Evolutionary conservation across 345 rosid genomes (phyloP).

Genomic region (Ceriops zippeliana): DNA sequence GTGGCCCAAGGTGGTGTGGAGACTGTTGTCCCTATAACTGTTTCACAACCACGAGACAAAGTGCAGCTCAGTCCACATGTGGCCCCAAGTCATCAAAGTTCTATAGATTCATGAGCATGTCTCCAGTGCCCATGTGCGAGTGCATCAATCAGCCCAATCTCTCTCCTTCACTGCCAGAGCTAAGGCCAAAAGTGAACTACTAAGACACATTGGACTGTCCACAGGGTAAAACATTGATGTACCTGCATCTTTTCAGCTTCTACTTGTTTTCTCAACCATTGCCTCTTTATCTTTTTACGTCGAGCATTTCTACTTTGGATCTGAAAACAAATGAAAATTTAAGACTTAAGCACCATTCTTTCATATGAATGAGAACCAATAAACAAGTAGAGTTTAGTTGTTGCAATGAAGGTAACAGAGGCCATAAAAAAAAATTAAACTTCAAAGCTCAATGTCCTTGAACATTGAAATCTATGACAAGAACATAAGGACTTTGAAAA

Average conservation of each 20-base stretch:
- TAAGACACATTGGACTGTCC: neutral
- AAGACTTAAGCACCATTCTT: neutral
- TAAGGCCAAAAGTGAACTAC: neutral
- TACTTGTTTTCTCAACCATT: constrained; percentile 61
- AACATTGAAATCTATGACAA: neutral
- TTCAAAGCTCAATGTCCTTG: neutral
- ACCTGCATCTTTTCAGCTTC: constrained; percentile 68
- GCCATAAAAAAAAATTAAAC: neutral
- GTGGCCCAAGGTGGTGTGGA: too few relatives aligned
- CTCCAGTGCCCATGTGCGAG: neutral
- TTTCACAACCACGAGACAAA: too few relatives aligned
- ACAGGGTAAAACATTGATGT: neutral
- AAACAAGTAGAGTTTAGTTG: neutral
- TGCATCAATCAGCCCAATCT: neutral
- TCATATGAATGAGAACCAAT: neutral
- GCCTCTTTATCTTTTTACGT: constrained; percentile 84
- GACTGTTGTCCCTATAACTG: too few relatives aligned
- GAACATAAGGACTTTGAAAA: constrained; percentile 7
- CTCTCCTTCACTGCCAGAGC: neutral
- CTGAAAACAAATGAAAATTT: constrained; percentile 34
- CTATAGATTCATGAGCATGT: neutral
- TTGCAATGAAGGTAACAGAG: neutral
- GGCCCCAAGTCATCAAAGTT: too few relatives aligned
- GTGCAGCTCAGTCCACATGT: too few relatives aligned
- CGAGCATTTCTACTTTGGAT: constrained; percentile 86